Conservation (phyloP, 73 alveolate genomes). For the Stentor coeruleus region DNA sequence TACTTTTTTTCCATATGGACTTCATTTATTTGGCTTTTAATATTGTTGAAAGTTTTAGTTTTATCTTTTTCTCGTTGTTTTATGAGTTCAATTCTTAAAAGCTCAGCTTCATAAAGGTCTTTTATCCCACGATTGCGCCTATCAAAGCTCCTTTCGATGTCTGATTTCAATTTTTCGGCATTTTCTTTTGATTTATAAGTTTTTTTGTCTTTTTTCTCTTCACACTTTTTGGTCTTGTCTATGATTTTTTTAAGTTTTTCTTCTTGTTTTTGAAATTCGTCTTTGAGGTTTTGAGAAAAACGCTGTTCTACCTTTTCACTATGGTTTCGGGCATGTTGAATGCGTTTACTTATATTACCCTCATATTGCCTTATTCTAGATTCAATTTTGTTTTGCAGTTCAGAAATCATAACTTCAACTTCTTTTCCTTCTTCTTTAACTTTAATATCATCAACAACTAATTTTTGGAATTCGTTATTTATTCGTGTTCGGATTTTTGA, state of each 20-base stretch:
- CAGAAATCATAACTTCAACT: neutral
- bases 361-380: neutral
- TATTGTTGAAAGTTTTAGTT: neutral
- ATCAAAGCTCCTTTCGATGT: slow-evolving; percentile 1
- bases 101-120: neutral
- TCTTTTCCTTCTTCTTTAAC: neutral
- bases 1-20: neutral
- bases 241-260: neutral
- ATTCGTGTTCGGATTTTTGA: neutral
- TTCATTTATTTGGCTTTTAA: too few relatives aligned
- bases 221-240: neutral
- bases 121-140: neutral
- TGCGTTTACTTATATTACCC: neutral
- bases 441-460: neutral
- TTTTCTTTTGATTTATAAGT: neutral
- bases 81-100: neutral
- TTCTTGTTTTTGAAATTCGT: neutral
- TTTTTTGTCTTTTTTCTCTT: neutral
- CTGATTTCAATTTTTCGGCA: neutral
- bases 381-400: neutral
- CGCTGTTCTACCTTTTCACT: neutral
- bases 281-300: neutral
- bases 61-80: neutral
- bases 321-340: neutral
- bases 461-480: neutral